phyloP scores from a whole-genome alignment of 495 filamentous ascomycete genomes.

The Penicillium waksmanii region DNA sequence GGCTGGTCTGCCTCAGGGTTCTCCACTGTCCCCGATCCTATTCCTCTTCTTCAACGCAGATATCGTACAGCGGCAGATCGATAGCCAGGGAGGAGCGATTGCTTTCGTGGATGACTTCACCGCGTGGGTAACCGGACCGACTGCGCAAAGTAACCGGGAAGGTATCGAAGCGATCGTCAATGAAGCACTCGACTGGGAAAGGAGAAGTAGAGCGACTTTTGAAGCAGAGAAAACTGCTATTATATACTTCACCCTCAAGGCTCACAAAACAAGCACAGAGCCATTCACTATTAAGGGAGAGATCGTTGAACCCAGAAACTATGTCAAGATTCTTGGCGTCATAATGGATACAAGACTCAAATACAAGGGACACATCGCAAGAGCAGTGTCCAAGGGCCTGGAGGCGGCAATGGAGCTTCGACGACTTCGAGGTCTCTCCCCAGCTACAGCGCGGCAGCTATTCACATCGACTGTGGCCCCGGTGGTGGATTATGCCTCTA shows the following conservation, averaged over 20 bases:
- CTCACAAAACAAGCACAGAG: conserved; percentile 20
- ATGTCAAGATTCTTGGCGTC: conserved; percentile 29
- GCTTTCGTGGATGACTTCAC: conserved; percentile 33
- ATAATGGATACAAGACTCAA: conserved; percentile 29
- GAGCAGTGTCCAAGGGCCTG: conserved; percentile 34
- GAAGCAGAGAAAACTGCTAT: conserved; percentile 33
- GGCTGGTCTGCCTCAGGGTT: conserved; percentile 32
- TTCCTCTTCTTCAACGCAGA: conserved; percentile 37
- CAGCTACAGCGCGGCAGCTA: conserved; percentile 32
- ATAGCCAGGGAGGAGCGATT: conserved; percentile 18
- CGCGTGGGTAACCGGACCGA: conserved; percentile 20
- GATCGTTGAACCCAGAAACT: conserved; percentile 22
- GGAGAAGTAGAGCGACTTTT: conserved; percentile 31
- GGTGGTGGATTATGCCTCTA: too few species aligned
- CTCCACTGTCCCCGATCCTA: conserved; percentile 36
- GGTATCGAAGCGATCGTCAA: conserved; percentile 27
- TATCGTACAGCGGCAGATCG: conserved; percentile 28
- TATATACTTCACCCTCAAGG: conserved; percentile 30
- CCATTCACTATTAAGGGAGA: conserved; percentile 32
- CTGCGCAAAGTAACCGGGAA: conserved; percentile 23
- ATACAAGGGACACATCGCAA: conserved; percentile 18
- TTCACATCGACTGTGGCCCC: conserved; percentile 30
- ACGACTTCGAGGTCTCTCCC: conserved; percentile 32
- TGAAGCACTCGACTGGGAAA: conserved; percentile 30
- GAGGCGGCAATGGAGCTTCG: conserved; percentile 35